Percentiles rank a stretch among this genome's conserved stretches.
Evolutionary conservation across 257 asterid species (phyloP).

Genomic region (Haberlea rhodopensis): DNA sequence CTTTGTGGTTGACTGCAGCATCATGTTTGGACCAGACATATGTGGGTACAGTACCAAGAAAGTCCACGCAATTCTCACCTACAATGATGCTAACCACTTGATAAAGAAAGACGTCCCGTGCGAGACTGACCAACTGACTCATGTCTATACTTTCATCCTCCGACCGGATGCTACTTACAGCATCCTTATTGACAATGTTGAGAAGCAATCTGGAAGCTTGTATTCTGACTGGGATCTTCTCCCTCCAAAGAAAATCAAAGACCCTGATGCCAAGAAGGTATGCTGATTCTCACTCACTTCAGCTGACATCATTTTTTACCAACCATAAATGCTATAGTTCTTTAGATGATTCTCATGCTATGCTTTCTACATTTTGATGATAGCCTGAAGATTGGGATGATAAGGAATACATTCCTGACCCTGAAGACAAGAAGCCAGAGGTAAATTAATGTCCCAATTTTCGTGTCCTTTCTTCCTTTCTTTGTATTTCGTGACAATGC

Average conservation of each 20-base stretch:
- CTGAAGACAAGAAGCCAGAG: constrained; percentile 97
- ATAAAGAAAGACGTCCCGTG: constrained; percentile 94
- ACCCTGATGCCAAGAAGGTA: constrained; percentile 93
- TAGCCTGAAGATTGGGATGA: constrained; percentile 99
- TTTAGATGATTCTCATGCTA: not conserved
- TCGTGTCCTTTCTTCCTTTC: not conserved
- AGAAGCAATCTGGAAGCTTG: constrained; percentile 93
- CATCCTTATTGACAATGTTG: constrained; percentile 85
- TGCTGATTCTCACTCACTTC: not conserved
- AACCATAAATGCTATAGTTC: not conserved
- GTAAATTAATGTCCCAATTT: constrained; percentile 29
- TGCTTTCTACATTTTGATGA: constrained; percentile 20
- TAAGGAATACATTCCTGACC: constrained; percentile 83
- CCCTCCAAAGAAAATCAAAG: constrained; percentile 85
- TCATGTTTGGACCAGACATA: constrained; percentile 98
- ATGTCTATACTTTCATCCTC: constrained; percentile 86
- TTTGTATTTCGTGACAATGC: not conserved
- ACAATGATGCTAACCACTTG: constrained; percentile 66
- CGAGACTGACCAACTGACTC: constrained; percentile 93
- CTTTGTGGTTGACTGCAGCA: constrained; percentile 47
- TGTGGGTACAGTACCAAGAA: constrained; percentile 85
- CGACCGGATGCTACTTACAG: constrained; percentile 95
- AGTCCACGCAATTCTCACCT: constrained; percentile 83
- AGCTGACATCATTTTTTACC: not conserved
- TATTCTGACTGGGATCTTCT: constrained; percentile 91